Percentiles rank a stretch among this genome's conserved stretches.
These are phyloP conservation scores for carrot (Daucus carota) DNA, from an alignment of 129 eudicot genomes.

Conservation along the genomic window DH1_v3.0 NC_030387.2:35345001-35345500, in stretches of 20 bases:
- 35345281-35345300: neutral
- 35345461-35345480: conserved; percentile 50
- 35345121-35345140: conserved; percentile 75
- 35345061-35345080: conserved; percentile 76
- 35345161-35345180: conserved; percentile 68
- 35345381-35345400: conserved; percentile 76
- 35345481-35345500: conserved; percentile 38
- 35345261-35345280: neutral
- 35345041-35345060: conserved; percentile 87
- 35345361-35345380: conserved; percentile 59
- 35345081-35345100: conserved; percentile 97
- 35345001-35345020: conserved; percentile 62
- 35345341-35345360: conserved; percentile 44
- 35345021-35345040: conserved; percentile 96
- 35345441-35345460: conserved; percentile 79
- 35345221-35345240: neutral
- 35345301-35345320: conserved; percentile 46
- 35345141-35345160: conserved; percentile 83
- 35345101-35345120: conserved; percentile 87
- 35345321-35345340: neutral
- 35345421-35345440: conserved; percentile 89
- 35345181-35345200: conserved; percentile 72
- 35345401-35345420: conserved; percentile 92
- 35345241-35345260: neutral
- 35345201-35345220: conserved; percentile 66